Percentiles rank a stretch among this genome's conserved stretches.
Conservation (phyloP, 2,329 filamentous ascomycete species). For the Lecanoromycetidae sp. region DNA sequence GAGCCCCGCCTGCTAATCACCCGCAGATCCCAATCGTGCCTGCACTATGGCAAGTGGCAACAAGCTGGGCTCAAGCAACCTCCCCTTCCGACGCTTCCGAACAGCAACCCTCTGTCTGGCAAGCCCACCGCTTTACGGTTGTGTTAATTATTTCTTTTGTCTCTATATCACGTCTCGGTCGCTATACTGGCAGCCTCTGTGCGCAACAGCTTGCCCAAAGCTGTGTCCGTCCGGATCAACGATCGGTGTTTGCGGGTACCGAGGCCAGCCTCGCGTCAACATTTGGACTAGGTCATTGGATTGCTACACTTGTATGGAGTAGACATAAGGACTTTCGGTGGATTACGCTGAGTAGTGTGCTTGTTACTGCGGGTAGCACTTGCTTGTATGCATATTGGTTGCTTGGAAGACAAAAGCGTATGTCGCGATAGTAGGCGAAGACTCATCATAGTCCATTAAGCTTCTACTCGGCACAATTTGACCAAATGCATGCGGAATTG, state of each 20-base stretch:
- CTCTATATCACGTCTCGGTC: constrained; percentile 33
- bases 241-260: constrained; percentile 33
- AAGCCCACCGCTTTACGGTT: neutral
- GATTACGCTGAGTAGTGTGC: neutral
- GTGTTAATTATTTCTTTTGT: constrained; percentile 31
- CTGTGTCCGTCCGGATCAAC: constrained; percentile 24
- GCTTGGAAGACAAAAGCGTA: too few relatives aligned
- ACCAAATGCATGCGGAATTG: too few relatives aligned
- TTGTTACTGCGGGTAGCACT: neutral
- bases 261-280: constrained; percentile 31
- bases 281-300: constrained; percentile 28
- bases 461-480: too few relatives aligned
- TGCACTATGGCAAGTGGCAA: neutral
- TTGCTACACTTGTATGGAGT: constrained; percentile 25
- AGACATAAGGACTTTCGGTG: neutral
- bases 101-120: neutral
- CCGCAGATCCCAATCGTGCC: neutral
- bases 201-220: constrained; percentile 36
- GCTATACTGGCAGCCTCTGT: constrained; percentile 35
- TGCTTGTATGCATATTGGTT: constrained; percentile 4
- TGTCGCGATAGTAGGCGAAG: too few relatives aligned
- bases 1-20: neutral
- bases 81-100: neutral
- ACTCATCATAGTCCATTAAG: too few relatives aligned
- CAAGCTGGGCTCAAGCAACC: neutral